Base-by-base conservation (phyloP, 345 rosid genomes). In the Populus euphratica region DNA sequence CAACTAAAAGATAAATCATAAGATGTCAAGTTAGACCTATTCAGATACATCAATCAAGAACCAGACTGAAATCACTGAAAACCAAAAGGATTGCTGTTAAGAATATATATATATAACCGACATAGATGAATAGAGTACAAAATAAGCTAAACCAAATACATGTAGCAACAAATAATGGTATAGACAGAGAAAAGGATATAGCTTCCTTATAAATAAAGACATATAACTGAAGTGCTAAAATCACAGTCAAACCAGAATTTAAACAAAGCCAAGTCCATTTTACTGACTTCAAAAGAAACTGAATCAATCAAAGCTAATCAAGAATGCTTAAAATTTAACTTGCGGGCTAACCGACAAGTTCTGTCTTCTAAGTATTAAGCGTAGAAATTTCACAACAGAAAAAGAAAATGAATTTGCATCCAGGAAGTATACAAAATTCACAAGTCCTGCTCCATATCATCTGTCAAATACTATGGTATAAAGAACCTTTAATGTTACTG, bases 1-100 rank as follows among this genome's bases (percentile, higher is more conserved):
- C 94, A 96, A 84, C 98, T 96, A 76, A 72, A 85, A 80, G 54
- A 81, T 73, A 80, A 33, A 86, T 59, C 29, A 23, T 59, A 59
- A 59, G 5, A 59, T 49, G 16, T 76, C 17, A 44, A 63, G 72
- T 75, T 75, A 85, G 20, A 70, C 43, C 67, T 77, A 56, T 52
- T 18, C 65, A 49, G 59, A 74, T 25, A 62, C 29, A n/a, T 38
- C n/a, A 43, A 72, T 52, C 36, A 39, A 69, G 9, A 78, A 74
- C 35, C 56, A 71, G 70, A 80, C 76, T 31, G 72, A 50, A 63
- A 69, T 68, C 69, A 59, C 49, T 35, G 17, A 73, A 52, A 43
- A 64, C 79, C 23, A 41, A 65, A 36, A 50, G 10, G 25, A 49
- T 17, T 39, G 39, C 61, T 35, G 8, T 20, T 67, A 25, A 47